Conservation (phyloP, 306 rosid genomes). For the Crataegus laevigata region DNA sequence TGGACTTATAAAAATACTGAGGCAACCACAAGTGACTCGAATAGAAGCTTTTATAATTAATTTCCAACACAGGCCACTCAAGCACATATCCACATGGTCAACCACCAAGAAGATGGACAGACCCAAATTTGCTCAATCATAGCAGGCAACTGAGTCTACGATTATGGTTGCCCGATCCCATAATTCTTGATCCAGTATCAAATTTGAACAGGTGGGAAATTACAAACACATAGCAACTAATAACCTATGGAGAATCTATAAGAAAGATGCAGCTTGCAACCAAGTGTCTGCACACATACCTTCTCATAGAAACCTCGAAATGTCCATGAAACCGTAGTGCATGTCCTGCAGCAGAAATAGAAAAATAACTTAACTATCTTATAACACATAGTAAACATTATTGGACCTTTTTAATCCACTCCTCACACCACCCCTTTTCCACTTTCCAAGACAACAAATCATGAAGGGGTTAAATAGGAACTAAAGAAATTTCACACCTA, state of each 20-base stretch:
- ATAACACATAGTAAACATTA: background rate
- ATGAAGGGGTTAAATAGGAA: background rate
- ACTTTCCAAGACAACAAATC: background rate
- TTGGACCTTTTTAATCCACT: background rate
- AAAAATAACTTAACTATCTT: background rate
- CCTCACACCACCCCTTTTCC: background rate
- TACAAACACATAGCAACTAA: background rate
- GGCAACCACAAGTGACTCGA: background rate
- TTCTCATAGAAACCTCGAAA: slow-evolving; percentile 96
- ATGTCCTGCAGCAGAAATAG: slow-evolving; percentile 61
- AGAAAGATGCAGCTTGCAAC: background rate
- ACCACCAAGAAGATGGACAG: background rate
- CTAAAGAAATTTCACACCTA: background rate
- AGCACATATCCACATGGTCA: background rate
- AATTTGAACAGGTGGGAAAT: background rate
- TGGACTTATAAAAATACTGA: background rate
- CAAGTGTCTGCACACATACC: slow-evolving; percentile 34
- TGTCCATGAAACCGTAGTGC: slow-evolving; percentile 98
- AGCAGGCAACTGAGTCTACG: background rate
- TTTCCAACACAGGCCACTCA: background rate
- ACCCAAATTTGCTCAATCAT: background rate
- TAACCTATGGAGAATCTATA: background rate
- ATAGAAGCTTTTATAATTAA: background rate
- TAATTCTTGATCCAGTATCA: background rate
- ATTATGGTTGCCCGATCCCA: background rate